These are phyloP conservation scores for Mycena galericulata DNA, from an alignment of 768 basidiomycete genomes.

Conservation along the genomic window DNA sequence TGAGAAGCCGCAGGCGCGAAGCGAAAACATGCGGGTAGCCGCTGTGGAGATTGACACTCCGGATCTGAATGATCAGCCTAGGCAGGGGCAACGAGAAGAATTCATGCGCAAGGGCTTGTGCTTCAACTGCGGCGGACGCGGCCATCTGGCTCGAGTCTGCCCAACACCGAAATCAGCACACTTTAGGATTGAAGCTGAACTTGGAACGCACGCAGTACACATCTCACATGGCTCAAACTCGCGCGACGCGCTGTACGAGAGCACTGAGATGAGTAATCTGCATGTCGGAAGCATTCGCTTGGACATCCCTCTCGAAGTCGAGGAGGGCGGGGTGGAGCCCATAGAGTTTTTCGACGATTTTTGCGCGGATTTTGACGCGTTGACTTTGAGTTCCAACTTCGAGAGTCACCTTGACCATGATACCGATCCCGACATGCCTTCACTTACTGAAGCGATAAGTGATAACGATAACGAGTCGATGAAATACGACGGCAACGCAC, in stretches of 20 bases:
- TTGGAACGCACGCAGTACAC: too few relatives aligned
- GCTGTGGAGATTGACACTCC: too few relatives aligned
- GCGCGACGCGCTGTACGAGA: neutral
- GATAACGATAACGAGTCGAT: too few relatives aligned
- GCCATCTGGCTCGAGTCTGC: neutral
- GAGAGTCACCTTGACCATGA: neutral
- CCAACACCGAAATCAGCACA: neutral
- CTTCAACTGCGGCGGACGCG: constrained; percentile 4
- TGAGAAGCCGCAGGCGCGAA: too few relatives aligned
- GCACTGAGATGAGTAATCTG: neutral
- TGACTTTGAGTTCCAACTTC: too few relatives aligned
- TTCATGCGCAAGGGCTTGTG: neutral
- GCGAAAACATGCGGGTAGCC: too few relatives aligned
- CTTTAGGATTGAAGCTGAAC: neutral
- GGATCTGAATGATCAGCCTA: too few relatives aligned
- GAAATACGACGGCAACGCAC: too few relatives aligned
- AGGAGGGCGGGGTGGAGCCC: constrained; percentile 15
- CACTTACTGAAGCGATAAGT: too few relatives aligned
- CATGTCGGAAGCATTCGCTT: too few relatives aligned
- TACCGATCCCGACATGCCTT: neutral
- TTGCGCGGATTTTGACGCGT: neutral
- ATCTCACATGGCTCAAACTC: neutral
- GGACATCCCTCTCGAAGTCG: too few relatives aligned
- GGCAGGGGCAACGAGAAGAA: neutral
- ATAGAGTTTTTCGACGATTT: neutral